Evolutionary conservation across 2,329 filamentous ascomycete species (phyloP), one percentile per base, ranked within the genome.

Genomic region (Botryotinia convoluta): DNA sequence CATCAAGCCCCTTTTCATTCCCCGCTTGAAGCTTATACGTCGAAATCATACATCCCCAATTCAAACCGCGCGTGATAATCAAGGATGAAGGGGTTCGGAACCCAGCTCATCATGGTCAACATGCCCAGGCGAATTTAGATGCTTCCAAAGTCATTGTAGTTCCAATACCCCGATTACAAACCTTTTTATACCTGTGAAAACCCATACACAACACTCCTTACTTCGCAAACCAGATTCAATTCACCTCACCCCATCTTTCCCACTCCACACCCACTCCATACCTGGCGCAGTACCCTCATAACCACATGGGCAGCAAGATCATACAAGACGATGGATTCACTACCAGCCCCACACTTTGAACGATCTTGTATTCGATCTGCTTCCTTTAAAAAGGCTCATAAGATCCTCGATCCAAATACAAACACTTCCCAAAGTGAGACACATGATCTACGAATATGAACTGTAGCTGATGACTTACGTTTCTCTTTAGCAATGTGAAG

Each of bases 401-500:
- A 54, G 4, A 54, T 54, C 26, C 26, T n/a, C 26, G 16, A 16
- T 16, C 26, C 1, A n/a, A 12, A 54, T 5, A 26, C 26, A 0
- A n/a, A 7, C 48, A n/a, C 26, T n/a, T 14, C 12, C 12, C 20
- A 10, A 45, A 26, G 4, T 51, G 9, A 51, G 26, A 54, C 26
- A 54, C 2, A n/a, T 54, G 12, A n/a, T n/a, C 12, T n/a, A 54
- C 20, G 26, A 54, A 16, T n/a, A 5, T 14, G 26, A 4, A 16
- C 10, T n/a, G 26, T 16, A 5, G 26, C 48, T 7, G 14, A 16
- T 2, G 5, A 54, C 14, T 4, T 7, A 7, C 48, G 12, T 16
- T 59, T 18, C 0, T 3, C 12, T 35, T 0, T 37, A 26, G 5
- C 20, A 60, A 0, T 1, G 14, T 61, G 2, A 16, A 26, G 2